Percentiles rank a stretch among this genome's conserved stretches.
Conservation (phyloP, 495 filamentous ascomycete genomes). For the Corynascus novoguineensis region DNA sequence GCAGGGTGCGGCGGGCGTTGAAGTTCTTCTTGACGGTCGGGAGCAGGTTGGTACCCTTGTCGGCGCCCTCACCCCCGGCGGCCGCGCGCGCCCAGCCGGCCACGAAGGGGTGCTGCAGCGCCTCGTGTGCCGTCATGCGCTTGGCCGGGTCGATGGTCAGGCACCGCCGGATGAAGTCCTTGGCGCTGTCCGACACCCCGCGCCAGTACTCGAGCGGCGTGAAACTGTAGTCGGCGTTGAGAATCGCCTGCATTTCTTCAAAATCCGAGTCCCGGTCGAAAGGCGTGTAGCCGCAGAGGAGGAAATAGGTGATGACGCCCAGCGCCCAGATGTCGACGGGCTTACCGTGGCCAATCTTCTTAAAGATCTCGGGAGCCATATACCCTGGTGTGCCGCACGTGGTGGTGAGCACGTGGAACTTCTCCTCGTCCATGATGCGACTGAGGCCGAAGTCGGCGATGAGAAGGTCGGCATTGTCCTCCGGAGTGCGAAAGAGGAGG, state of each 20-base stretch:
- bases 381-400: constrained; percentile 97
- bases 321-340: constrained; percentile 94
- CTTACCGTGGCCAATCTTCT: constrained; percentile 82
- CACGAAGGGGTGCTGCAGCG: constrained; percentile 84
- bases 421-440: constrained; percentile 97
- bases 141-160: constrained; percentile 80
- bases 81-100: constrained; percentile 45
- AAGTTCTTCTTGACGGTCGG: constrained; percentile 98
- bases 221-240: constrained; percentile 93
- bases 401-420: constrained; percentile 95
- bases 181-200: constrained; percentile 74
- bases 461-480: constrained; percentile 80
- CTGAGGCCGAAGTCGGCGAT: constrained; percentile 95
- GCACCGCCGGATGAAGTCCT: constrained; percentile 78
- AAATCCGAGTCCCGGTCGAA: constrained; percentile 97
- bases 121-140: constrained; percentile 93
- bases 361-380: constrained; percentile 93
- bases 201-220: constrained; percentile 97
- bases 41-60: constrained; percentile 83
- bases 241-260: constrained; percentile 98
- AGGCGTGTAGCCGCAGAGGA: constrained; percentile 95
- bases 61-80: constrained; percentile 43
- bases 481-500: constrained; percentile 70
- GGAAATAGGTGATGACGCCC: constrained; percentile 95
- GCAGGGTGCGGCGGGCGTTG: constrained; percentile 87